Evolutionary conservation across 306 rosid species (phyloP).

Genomic region (Sicyos baderoa): DNA sequence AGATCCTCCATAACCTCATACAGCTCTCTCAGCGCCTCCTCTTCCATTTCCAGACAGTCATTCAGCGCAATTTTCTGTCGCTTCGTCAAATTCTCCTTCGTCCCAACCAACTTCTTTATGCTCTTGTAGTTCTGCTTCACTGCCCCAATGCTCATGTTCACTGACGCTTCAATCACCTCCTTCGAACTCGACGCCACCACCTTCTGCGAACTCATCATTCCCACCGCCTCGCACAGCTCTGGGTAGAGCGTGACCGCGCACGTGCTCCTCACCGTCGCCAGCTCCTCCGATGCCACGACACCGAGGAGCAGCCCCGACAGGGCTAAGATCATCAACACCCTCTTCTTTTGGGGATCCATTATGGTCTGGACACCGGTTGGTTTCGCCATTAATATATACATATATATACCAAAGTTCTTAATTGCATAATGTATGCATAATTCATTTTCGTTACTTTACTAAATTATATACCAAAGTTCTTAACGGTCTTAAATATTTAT

Average conservation of each 20-base stretch:
- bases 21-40: conserved; percentile 59
- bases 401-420: too few species aligned
- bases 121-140: conserved; percentile 40
- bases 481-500: too few species aligned
- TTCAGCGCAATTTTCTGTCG: conserved; percentile 54
- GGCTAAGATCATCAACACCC: conserved; percentile 30
- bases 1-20: conserved; percentile 35
- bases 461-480: too few species aligned
- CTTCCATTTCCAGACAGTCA: conserved; percentile 59
- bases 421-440: too few species aligned
- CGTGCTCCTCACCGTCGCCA: conserved; percentile 35
- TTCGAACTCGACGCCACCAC: conserved; percentile 22
- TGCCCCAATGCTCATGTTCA: conserved; percentile 38
- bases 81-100: conserved; percentile 23
- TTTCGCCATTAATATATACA: too few species aligned
- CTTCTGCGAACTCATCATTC: conserved; percentile 27
- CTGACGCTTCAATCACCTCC: conserved; percentile 41
- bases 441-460: too few species aligned
- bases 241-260: conserved; percentile 69
- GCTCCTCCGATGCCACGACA: background rate
- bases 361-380: background rate
- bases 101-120: conserved; percentile 28
- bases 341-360: conserved; percentile 32
- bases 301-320: conserved; percentile 27
- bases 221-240: conserved; percentile 55